Evolutionary conservation across 2,329 filamentous ascomycete genomes (phyloP).

Genomic region (Hymenoscyphus salicellus): DNA sequence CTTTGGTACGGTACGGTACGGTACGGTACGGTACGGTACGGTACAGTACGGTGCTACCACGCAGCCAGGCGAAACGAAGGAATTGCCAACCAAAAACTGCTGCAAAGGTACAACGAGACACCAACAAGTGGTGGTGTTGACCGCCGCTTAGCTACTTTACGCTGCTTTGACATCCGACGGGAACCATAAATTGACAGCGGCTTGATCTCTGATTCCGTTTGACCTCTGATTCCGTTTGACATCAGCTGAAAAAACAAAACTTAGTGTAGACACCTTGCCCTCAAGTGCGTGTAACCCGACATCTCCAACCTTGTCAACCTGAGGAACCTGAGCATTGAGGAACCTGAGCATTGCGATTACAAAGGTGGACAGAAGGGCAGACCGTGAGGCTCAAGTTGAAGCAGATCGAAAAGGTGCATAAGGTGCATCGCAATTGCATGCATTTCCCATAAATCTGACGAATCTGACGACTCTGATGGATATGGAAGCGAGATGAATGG

Average conservation of each 20-base stretch:
- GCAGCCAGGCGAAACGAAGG: not conserved
- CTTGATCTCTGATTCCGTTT: not conserved
- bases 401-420: no score
- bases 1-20: no score
- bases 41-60: not conserved
- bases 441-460: not conserved
- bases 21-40: no score
- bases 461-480: no score
- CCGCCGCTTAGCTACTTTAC: not conserved
- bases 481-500: no score
- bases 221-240: not conserved
- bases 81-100: not conserved
- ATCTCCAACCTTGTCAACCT: not conserved
- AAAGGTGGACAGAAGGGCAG: not conserved
- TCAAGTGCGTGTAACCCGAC: not conserved
- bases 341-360: no score
- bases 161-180: not conserved
- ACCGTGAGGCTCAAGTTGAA: constrained; percentile 1
- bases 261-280: not conserved
- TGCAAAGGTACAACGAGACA: not conserved
- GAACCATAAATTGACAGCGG: not conserved
- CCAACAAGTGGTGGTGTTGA: not conserved
- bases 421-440: not conserved
- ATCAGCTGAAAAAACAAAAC: not conserved
- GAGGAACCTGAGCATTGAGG: no score